phyloP scores from a whole-genome alignment of 2,329 filamentous ascomycete genomes.

The Aspergillus calidoustus region DNA sequence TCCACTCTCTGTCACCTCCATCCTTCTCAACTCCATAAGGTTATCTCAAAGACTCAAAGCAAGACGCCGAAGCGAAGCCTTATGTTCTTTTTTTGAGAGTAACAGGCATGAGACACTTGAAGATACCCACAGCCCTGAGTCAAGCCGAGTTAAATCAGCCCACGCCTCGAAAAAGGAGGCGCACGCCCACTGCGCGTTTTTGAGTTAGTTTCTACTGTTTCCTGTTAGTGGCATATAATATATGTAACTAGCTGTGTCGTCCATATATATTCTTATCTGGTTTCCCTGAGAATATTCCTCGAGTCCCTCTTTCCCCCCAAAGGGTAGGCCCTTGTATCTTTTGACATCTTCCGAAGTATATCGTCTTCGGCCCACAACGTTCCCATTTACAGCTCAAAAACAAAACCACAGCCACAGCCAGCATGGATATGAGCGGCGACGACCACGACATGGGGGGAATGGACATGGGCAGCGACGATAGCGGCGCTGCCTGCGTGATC shows the following conservation, averaged over 20 bases:
- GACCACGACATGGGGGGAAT: slow-evolving; percentile 48
- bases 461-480: slow-evolving; percentile 61
- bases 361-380: not conserved
- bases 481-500: slow-evolving; percentile 29
- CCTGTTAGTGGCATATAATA: not conserved
- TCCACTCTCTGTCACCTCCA: not conserved
- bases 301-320: not conserved
- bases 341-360: not conserved
- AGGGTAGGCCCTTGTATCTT: too few species aligned
- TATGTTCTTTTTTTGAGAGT: not conserved
- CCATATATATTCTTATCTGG: not conserved
- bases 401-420: not conserved
- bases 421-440: slow-evolving; percentile 8
- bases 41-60: not conserved
- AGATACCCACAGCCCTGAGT: slow-evolving; percentile 1
- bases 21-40: not conserved
- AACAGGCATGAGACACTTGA: not conserved
- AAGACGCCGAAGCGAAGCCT: not conserved
- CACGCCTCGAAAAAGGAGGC: not conserved
- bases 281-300: not conserved
- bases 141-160: slow-evolving; percentile 3
- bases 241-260: not conserved
- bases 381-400: slow-evolving; percentile 57
- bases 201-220: not conserved
- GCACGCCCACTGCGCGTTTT: not conserved